Base-by-base conservation (phyloP, 2,329 filamentous ascomycete species). In the Claviceps africana region DNA sequence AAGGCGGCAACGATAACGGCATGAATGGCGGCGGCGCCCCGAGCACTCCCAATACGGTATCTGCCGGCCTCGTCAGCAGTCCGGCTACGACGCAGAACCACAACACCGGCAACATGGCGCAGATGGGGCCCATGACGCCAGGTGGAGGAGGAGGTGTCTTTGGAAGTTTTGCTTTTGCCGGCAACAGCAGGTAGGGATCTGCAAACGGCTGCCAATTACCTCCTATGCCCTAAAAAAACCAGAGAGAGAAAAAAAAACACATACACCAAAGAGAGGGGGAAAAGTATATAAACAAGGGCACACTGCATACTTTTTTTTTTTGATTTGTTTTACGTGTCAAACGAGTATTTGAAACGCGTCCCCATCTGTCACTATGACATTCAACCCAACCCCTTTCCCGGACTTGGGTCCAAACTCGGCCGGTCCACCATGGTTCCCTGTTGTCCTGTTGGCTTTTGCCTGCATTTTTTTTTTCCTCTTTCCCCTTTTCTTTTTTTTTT, bases 111-210 rank as follows among this genome's bases (percentile, higher is more conserved):
- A 78, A 72, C 4, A 68, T 74, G 62, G 67, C 63, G 30, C 73
- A 76, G 50, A 80, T 84, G 65, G 84, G 83, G 2, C 79, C 85
- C 37, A 82, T 89, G 76, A 93, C 88, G 8, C 88, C 88, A 1
- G 86, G 87, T 28, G 84, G 81, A 21, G 81, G 81, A 2, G 82
- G 82, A 28, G 85, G 86, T 50, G 81, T 83, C 25, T 89, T 91
- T 72, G 87, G 87, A 47, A 79, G 75, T 64, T 91, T 91, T 68
- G 72, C 75, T 54, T 78, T 79, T 67, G 68, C 65, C 37, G 70
- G 68, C 53, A 62, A 60, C 53, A 65, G 62, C 59, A 66, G 67
- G 58, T 70, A 62, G 60, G 55, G 56, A 35, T 54, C 55, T 56
- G 55, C 52, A 21, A 25, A 25, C 33, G 50, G 48, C 50, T 58